phyloP scores from a whole-genome alignment of 2,329 filamentous ascomycete genomes.

The Aspergillus transmontanensis region DNA sequence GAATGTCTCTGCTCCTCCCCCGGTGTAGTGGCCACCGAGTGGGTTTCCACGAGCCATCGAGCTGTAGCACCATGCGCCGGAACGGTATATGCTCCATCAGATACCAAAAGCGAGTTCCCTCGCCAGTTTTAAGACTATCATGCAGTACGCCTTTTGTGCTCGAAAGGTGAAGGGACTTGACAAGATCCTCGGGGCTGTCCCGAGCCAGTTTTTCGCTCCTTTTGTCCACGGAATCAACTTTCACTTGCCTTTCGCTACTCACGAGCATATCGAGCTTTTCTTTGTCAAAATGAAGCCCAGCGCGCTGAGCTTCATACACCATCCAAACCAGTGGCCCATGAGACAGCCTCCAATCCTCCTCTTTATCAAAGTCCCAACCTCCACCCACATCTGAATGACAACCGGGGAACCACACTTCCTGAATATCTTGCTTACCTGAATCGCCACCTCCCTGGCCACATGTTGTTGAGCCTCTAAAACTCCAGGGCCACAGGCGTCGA shows the following conservation, averaged over 20 bases:
- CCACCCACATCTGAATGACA: constrained; percentile 75
- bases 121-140: constrained; percentile 65
- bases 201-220: not conserved
- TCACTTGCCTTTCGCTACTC: not conserved
- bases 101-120: constrained; percentile 68
- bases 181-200: not conserved
- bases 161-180: constrained; percentile 12
- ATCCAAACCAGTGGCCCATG: constrained; percentile 70
- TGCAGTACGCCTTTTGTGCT: constrained; percentile 54
- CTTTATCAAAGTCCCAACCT: constrained; percentile 61
- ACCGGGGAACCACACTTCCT: constrained; percentile 72
- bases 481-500: not conserved
- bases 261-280: constrained; percentile 16
- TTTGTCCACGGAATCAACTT: no score
- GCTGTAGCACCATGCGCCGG: constrained; percentile 70
- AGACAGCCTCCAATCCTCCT: constrained; percentile 59
- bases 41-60: constrained; percentile 60
- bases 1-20: constrained; percentile 74
- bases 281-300: constrained; percentile 67
- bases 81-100: constrained; percentile 79
- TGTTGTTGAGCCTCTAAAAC: not conserved
- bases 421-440: constrained; percentile 58
- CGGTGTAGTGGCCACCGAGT: constrained; percentile 73
- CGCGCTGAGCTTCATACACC: constrained; percentile 60
- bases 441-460: not conserved